Percentiles rank a stretch among this genome's conserved stretches.
Conservation (phyloP, 805 yeast species). For the Kuraishia piskuri region DNA sequence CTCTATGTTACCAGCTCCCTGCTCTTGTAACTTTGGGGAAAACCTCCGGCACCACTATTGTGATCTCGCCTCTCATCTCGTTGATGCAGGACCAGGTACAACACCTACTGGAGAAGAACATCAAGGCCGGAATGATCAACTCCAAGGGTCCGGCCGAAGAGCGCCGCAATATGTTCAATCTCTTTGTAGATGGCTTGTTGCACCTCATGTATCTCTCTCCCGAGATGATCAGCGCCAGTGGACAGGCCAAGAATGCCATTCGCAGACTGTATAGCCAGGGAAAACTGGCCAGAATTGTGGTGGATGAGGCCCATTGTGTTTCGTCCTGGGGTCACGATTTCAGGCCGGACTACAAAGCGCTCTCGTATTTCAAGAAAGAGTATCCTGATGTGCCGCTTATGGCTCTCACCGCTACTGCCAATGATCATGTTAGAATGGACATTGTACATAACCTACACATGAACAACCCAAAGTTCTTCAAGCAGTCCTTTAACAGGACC, state of each 20-base stretch:
- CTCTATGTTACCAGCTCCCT: slow-evolving; percentile 91
- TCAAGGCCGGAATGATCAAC: slow-evolving; percentile 82
- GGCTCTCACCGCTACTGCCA: slow-evolving; percentile 97
- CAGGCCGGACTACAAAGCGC: slow-evolving; percentile 86
- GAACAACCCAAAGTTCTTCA: slow-evolving; percentile 52
- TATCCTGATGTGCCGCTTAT: slow-evolving; percentile 82
- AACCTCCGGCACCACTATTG: slow-evolving; percentile 81
- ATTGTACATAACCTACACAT: slow-evolving; percentile 71
- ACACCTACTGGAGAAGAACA: slow-evolving; percentile 57
- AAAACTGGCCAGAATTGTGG: slow-evolving; percentile 74
- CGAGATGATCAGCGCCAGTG: slow-evolving; percentile 81
- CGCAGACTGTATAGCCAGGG: slow-evolving; percentile 42
- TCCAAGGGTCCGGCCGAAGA: slow-evolving; percentile 64
- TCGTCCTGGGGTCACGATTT: slow-evolving; percentile 99
- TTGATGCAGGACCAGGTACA: slow-evolving; percentile 96
- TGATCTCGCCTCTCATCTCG: slow-evolving; percentile 89
- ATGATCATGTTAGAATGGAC: slow-evolving; percentile 80
- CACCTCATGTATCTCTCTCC: slow-evolving; percentile 86
- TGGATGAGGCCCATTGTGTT: slow-evolving; percentile 98
- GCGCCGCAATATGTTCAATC: slow-evolving; percentile 49
- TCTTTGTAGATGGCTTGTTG: slow-evolving; percentile 57
- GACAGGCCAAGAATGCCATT: slow-evolving; percentile 57
- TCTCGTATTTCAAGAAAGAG: slow-evolving; percentile 60
- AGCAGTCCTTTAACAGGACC: slow-evolving; percentile 88
- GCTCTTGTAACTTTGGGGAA: slow-evolving; percentile 71